A percentile compares a stretch with the other conserved stretches of the same genome.
Evolutionary conservation across 495 filamentous ascomycete genomes (phyloP).

Genomic region (Neurospora sp.): DNA sequence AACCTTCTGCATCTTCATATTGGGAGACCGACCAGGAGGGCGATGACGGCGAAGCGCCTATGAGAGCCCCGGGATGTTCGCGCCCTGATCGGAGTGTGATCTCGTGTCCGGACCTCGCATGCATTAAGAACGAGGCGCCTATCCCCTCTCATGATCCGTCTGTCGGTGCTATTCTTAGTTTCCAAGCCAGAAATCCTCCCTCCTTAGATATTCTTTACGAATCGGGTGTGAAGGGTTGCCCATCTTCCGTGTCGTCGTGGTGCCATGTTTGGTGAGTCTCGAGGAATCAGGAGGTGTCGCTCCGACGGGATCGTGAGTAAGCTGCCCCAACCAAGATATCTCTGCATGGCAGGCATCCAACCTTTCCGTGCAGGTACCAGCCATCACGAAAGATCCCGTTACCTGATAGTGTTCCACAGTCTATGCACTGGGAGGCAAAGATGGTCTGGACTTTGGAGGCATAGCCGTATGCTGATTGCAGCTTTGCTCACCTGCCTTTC

Average conservation of each 20-base stretch:
- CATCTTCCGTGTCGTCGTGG: neutral
- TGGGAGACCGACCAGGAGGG: neutral
- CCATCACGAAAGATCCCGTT: neutral
- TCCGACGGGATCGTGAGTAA: neutral
- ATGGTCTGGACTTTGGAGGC: neutral
- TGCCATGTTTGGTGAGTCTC: neutral
- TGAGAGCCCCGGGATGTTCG: neutral
- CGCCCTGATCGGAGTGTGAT: neutral
- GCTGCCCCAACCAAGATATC: neutral
- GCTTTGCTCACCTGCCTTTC: neutral
- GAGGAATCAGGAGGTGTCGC: neutral
- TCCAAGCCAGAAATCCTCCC: neutral
- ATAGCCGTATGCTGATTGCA: neutral
- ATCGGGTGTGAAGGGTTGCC: neutral
- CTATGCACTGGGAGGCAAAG: neutral
- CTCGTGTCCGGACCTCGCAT: neutral
- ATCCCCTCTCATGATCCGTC: neutral
- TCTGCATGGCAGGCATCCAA: neutral
- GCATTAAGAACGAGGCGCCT: neutral
- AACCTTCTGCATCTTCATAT: neutral
- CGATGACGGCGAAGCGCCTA: neutral
- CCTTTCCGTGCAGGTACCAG: neutral
- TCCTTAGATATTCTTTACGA: neutral
- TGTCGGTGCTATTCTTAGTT: neutral
- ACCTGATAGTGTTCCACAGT: neutral